Evolutionary conservation across 495 filamentous ascomycete genomes (phyloP), one percentile per base, ranked within the genome.

Genomic region (Aspergillus steynii): DNA sequence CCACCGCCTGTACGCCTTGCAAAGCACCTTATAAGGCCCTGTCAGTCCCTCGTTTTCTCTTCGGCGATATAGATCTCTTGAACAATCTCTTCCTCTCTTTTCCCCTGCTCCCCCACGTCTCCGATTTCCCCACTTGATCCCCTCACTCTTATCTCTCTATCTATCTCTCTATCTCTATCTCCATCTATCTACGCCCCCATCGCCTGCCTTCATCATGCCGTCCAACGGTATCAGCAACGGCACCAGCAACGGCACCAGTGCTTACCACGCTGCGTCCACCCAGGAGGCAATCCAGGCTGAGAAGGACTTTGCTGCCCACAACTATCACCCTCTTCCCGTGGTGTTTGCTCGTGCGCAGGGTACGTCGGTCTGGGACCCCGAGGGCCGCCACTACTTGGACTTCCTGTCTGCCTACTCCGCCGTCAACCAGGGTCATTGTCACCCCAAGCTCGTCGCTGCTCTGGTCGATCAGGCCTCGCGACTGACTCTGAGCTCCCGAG

Each of bases 391-490:
- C 70, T 99, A 99, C 76, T 88, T 98, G 66, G 95, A 99, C 76
- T 98, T 96, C 82, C 86, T 99, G 53, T 96, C 93, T 51, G 96
- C 95, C 58, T 99, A 99, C 83, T 93, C 90, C 54, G 95, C 95
- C 53, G 92, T 99, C 71, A 99, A 99, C 78, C 95, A 99, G 74
- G 95, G 95, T 61, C 95, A 99, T 77, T 99, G 94, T 71, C 96
- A 99, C 79, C 96, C 94, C 8, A 93, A 95, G 77, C 85, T 99
- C 53, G 84, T 99, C 61, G 89, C 90, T 61, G 93, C 93, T 29
- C 80, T 99, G 55, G 88, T 88, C 47, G 90, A 96, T 61, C 95
- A 99, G 76, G 96, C 95, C 49, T 86, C 87, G 61, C 87, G 93
- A 20, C 77, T 99, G 73, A 97, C 95, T 2, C 83, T 99, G 61